A percentile compares a stretch with the other conserved stretches of the same genome.
These are phyloP conservation scores for Paraglomus occultum DNA, from an alignment of 192 early-diverging fungal genomes.

Conservation along the genomic window DNA sequence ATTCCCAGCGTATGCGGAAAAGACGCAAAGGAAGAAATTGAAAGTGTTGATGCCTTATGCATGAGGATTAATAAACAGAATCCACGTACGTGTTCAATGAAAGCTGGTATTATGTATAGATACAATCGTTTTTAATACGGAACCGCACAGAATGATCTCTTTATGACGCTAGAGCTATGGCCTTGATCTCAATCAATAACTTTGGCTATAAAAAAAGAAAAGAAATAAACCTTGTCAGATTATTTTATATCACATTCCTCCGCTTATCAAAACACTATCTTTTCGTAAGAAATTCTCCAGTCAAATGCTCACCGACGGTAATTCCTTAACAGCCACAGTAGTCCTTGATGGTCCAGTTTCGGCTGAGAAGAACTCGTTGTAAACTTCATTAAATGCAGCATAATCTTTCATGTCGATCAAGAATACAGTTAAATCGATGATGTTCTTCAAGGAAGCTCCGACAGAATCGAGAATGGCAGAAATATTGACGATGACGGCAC, in stretches of 20 bases:
- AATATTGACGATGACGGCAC: slow-evolving; percentile 67
- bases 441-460: slow-evolving; percentile 52
- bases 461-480: slow-evolving; percentile 48
- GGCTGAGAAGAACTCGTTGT: slow-evolving; percentile 63
- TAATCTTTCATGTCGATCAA: slow-evolving; percentile 69
- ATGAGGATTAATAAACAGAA: no score
- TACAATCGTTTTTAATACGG: no score
- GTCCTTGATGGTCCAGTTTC: slow-evolving; percentile 59
- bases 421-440: slow-evolving; percentile 73
- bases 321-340: slow-evolving; percentile 61
- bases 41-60: slow-evolving; percentile 25
- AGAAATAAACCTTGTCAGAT: not conserved
- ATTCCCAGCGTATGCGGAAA: not conserved
- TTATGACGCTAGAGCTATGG: slow-evolving; percentile 48
- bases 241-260: not conserved
- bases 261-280: not conserved
- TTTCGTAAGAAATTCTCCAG: not conserved
- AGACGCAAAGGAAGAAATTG: slow-evolving; percentile 3
- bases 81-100: no score
- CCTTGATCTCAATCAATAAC: slow-evolving; percentile 66
- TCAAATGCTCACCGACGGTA: slow-evolving; percentile 52
- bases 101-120: no score
- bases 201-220: slow-evolving; percentile 43
- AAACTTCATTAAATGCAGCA: slow-evolving; percentile 61
- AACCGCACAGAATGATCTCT: no score